Percentiles rank a stretch among this genome's conserved stretches.
Evolutionary conservation across 164 flowering plant genomes (phyloP).

Genomic region (Dillenia suffruticosa): DNA sequence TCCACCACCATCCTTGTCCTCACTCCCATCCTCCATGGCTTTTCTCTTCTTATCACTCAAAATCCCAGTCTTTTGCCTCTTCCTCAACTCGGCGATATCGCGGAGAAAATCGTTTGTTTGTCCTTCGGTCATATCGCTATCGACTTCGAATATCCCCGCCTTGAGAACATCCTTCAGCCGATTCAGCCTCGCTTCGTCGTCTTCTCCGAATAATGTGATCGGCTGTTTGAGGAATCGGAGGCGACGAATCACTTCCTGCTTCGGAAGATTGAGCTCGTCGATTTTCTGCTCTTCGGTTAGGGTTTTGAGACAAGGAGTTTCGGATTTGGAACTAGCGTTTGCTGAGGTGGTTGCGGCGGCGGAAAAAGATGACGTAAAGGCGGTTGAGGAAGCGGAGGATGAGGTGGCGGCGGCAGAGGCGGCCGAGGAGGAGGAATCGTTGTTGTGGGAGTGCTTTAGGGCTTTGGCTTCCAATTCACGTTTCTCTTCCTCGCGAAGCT

Average conservation of each 20-base stretch:
- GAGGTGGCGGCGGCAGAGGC: constrained; percentile 1
- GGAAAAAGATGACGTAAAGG: constrained; percentile 2
- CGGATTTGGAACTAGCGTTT: constrained; percentile 30
- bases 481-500: constrained; percentile 74
- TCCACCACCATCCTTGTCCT: constrained; percentile 49
- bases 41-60: constrained; percentile 71
- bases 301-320: constrained; percentile 27
- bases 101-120: constrained; percentile 95
- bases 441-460: constrained; percentile 3
- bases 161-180: constrained; percentile 67
- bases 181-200: constrained; percentile 76
- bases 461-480: constrained; percentile 72
- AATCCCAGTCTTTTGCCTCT: constrained; percentile 89
- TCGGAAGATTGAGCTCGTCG: constrained; percentile 75
- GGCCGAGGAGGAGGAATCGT: constrained; percentile 6
- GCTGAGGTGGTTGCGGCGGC: constrained; percentile 18
- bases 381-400: constrained; percentile 11
- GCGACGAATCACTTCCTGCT: constrained; percentile 81
- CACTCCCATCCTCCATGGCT: constrained; percentile 42
- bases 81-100: constrained; percentile 80
- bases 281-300: constrained; percentile 66
- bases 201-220: constrained; percentile 89
- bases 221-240: constrained; percentile 91
- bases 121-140: constrained; percentile 95
- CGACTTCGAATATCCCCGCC: constrained; percentile 83